Percentiles rank a stretch among this genome's conserved stretches.
Evolutionary conservation across 2,329 filamentous ascomycete species (phyloP).

Genomic region (Esteya vermicola): DNA sequence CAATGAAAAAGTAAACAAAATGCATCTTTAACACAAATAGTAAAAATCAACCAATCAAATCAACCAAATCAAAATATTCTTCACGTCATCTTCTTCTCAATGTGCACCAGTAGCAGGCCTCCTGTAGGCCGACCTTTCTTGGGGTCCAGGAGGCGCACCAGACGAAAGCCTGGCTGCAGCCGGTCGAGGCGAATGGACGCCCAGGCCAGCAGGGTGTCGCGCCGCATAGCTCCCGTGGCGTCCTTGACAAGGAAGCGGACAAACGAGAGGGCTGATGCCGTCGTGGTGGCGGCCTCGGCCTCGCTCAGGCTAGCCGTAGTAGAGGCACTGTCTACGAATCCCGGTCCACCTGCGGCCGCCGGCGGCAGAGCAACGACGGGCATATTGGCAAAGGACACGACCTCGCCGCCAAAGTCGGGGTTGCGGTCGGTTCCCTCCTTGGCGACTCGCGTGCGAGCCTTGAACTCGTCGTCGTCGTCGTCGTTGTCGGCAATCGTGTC

Average conservation of each 20-base stretch:
- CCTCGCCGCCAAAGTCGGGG: slow-evolving; percentile 48
- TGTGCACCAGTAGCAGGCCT: slow-evolving; percentile 59
- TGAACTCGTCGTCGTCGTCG: slow-evolving; percentile 40
- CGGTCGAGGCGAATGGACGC: slow-evolving; percentile 76
- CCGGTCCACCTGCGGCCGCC: slow-evolving; percentile 24
- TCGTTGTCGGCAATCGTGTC: slow-evolving; percentile 22
- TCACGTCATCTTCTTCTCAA: slow-evolving; percentile 41
- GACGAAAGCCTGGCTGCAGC: slow-evolving; percentile 58
- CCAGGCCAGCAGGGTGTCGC: slow-evolving; percentile 75
- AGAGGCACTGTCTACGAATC: too few relatives aligned
- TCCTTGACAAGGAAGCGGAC: slow-evolving; percentile 78
- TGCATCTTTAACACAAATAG: neutral
- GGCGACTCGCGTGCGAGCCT: slow-evolving; percentile 27
- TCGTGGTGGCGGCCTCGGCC: slow-evolving; percentile 22
- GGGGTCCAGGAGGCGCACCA: slow-evolving; percentile 59
- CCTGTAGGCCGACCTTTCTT: slow-evolving; percentile 48
- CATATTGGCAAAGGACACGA: slow-evolving; percentile 40
- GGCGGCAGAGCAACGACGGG: slow-evolving; percentile 18
- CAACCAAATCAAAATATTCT: too few relatives aligned
- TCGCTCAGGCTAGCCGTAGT: too few relatives aligned
- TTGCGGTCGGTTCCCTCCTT: slow-evolving; percentile 22
- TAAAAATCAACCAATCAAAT: too few relatives aligned
- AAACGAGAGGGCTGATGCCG: slow-evolving; percentile 59
- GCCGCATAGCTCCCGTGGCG: slow-evolving; percentile 51
- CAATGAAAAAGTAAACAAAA: too few relatives aligned